These are phyloP conservation scores for Arabidopsis hybrid DNA, from an alignment of 441 rosid species.

Conservation along the genomic window DNA sequence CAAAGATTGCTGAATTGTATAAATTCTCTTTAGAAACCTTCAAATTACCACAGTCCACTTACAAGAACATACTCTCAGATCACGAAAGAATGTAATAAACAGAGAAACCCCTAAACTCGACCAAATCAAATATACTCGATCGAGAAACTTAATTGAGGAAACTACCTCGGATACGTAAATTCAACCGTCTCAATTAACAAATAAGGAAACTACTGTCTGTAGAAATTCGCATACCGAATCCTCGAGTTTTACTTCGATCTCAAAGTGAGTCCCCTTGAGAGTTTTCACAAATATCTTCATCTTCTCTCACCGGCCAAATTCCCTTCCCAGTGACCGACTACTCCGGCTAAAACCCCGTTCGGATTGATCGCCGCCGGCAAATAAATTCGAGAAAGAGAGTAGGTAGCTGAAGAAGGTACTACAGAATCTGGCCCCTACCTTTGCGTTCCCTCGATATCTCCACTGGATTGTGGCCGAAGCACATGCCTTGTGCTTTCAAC, in stretches of 20 bases:
- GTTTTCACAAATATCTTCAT: slow-evolving; percentile 83
- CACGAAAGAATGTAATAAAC: background rate
- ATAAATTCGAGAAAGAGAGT: slow-evolving; percentile 8
- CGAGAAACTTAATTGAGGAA: background rate
- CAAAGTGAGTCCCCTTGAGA: slow-evolving; percentile 79
- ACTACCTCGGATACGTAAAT: background rate
- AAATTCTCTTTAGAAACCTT: background rate
- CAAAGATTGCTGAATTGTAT: background rate
- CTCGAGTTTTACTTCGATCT: slow-evolving; percentile 73
- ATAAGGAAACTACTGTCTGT: background rate
- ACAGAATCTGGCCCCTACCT: slow-evolving; percentile 33
- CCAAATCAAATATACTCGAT: background rate
- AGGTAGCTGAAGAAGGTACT: slow-evolving; percentile 3
- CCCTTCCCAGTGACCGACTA: slow-evolving; percentile 3
- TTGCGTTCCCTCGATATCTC: slow-evolving; percentile 25
- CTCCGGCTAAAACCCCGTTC: slow-evolving; percentile 26
- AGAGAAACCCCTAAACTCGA: background rate
- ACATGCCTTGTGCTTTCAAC: slow-evolving; percentile 19
- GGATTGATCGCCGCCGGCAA: slow-evolving; percentile 41
- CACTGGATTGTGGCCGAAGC: slow-evolving; percentile 32
- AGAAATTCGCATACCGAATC: slow-evolving; percentile 54
- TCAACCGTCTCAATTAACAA: background rate
- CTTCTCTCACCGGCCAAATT: slow-evolving; percentile 25
- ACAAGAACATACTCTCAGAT: slow-evolving; percentile 2
- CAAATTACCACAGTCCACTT: background rate